A percentile compares a stretch with the other conserved stretches of the same genome.
phyloP scores from a whole-genome alignment of 1,284 basidiomycete genomes.

The Leccinum angustisporum region DNA sequence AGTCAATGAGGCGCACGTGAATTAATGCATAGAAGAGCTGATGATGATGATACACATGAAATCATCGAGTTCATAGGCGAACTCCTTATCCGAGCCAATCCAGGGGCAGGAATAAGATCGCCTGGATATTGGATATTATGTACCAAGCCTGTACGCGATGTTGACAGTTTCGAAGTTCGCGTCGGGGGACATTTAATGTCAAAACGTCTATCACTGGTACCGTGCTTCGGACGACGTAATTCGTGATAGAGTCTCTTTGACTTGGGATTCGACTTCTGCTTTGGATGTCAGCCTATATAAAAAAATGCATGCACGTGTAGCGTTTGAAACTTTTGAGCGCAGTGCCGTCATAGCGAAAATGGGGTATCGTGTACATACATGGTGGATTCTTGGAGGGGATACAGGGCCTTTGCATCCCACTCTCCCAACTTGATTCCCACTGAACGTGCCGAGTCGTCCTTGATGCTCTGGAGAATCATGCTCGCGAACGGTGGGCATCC shows the following conservation, averaged over 20 bases:
- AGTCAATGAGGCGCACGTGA: conserved; percentile 22
- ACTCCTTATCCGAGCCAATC: conserved; percentile 17
- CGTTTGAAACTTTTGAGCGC: not conserved
- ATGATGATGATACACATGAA: conserved; percentile 34
- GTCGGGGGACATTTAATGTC: conserved; percentile 2
- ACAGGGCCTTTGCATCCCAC: not conserved
- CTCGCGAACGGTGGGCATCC: not conserved
- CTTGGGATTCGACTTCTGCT: conserved; percentile 10
- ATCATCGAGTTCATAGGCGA: conserved; percentile 30
- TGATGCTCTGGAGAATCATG: not conserved
- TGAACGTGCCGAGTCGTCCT: not conserved
- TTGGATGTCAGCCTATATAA: conserved; percentile 11
- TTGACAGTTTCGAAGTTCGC: conserved; percentile 21
- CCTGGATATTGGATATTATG: conserved; percentile 20
- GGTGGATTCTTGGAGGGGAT: conserved; percentile 5
- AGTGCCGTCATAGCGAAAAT: not conserved
- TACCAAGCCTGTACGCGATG: conserved; percentile 31
- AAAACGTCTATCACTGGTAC: conserved; percentile 5
- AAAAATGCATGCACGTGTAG: no score
- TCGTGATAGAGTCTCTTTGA: conserved; percentile 2
- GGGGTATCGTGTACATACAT: not conserved
- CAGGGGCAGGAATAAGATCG: conserved; percentile 25
- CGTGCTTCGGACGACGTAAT: conserved; percentile 9
- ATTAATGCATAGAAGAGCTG: conserved; percentile 3
- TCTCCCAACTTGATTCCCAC: conserved; percentile 10